A percentile compares a stretch with the other conserved stretches of the same genome.
These are phyloP conservation scores for Sporisorium scitamineum DNA, from an alignment of 1,284 basidiomycete genomes.

Conservation along the genomic window DNA sequence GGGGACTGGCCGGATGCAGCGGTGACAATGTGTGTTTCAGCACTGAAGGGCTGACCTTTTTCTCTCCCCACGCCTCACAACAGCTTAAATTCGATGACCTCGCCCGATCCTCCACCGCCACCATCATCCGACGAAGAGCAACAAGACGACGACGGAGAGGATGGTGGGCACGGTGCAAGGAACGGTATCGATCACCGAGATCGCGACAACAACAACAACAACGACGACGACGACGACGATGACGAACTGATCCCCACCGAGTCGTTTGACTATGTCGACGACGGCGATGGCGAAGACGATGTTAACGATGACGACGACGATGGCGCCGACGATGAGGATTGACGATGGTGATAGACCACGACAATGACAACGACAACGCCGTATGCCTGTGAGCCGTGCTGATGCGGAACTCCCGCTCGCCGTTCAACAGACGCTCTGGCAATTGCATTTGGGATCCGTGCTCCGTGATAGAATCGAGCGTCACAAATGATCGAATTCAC, in stretches of 20 bases:
- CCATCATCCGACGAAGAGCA: constrained; percentile 23
- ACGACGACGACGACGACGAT: not conserved
- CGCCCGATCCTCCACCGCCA: constrained; percentile 42
- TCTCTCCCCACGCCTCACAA: not conserved
- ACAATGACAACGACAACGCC: not conserved
- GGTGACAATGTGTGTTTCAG: no score
- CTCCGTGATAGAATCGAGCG: constrained; percentile 12
- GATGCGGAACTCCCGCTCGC: no score
- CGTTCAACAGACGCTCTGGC: not conserved
- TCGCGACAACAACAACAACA: not conserved
- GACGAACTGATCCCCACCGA: constrained; percentile 11
- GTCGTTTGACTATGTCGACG: constrained; percentile 12
- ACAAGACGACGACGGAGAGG: not conserved
- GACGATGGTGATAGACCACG: not conserved
- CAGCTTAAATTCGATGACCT: constrained; percentile 45
- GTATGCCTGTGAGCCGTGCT: not conserved
- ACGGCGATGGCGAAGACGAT: constrained; percentile 11
- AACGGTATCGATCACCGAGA: not conserved
- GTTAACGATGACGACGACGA: constrained; percentile 8
- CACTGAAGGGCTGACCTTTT: not conserved
- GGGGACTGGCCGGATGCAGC: no score
- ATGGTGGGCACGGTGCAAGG: no score
- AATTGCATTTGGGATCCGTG: no score
- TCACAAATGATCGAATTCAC: no score
- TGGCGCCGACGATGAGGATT: not conserved